Evolutionary conservation across 768 basidiomycete species (phyloP).

Genomic region (Russula lepida): DNA sequence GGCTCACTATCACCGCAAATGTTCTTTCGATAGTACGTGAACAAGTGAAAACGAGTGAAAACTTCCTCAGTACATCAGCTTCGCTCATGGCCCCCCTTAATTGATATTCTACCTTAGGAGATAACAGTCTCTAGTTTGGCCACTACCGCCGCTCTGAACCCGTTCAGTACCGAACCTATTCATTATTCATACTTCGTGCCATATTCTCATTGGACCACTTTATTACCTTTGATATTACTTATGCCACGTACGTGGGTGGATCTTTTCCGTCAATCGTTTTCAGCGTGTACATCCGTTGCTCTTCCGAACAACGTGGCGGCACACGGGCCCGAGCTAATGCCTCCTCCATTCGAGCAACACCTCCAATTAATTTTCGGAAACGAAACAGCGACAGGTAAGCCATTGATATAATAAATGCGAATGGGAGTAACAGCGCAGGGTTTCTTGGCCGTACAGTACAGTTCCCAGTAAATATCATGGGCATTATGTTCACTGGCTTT

Average conservation of each 20-base stretch:
- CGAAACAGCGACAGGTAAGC: background rate
- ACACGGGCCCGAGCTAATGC: background rate
- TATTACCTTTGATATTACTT: background rate
- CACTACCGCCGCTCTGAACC: background rate
- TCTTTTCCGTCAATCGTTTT: background rate
- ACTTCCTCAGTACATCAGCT: background rate
- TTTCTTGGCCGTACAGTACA: no score
- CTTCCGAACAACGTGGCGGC: background rate
- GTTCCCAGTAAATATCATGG: no score
- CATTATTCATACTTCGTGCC: background rate
- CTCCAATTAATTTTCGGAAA: background rate
- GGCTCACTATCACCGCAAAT: no score
- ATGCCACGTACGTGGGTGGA: background rate
- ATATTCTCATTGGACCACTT: background rate
- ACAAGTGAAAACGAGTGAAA: no score
- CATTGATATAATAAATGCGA: no score
- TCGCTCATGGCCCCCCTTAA: background rate
- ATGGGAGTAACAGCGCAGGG: no score
- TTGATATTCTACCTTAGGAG: background rate
- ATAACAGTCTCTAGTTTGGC: background rate
- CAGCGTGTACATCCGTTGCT: background rate
- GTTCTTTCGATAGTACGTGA: no score
- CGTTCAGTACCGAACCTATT: background rate
- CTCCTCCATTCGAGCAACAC: background rate
- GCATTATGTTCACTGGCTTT: no score